Conservation (phyloP, 345 rosid genomes). For the Psidium guajava region DNA sequence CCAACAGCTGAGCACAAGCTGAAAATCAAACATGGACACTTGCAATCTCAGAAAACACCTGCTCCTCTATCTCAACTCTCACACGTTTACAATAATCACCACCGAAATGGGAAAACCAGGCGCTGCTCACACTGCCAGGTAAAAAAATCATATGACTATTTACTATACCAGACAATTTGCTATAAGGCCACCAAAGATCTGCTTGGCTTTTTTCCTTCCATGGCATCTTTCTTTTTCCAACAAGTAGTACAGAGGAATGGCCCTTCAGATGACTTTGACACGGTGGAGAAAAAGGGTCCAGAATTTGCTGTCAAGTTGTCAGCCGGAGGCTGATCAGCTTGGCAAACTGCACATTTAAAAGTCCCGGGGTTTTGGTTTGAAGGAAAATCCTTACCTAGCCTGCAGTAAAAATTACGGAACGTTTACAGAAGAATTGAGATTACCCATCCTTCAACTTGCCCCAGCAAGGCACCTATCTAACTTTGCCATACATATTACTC, state of each 20-base stretch:
- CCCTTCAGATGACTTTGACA: slow-evolving; percentile 86
- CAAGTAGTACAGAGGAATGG: slow-evolving; percentile 83
- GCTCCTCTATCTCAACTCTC: slow-evolving; percentile 16
- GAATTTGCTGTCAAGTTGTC: slow-evolving; percentile 52
- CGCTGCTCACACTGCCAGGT: slow-evolving; percentile 38
- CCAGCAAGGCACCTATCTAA: neutral
- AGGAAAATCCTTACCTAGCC: slow-evolving; percentile 75
- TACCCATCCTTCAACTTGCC: neutral
- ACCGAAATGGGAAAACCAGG: slow-evolving; percentile 23
- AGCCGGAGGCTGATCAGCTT: slow-evolving; percentile 61
- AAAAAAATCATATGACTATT: slow-evolving; percentile 23
- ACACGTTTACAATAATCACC: slow-evolving; percentile 27
- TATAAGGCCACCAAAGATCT: slow-evolving; percentile 36
- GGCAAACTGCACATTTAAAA: slow-evolving; percentile 94
- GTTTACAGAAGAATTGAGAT: neutral
- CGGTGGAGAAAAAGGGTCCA: slow-evolving; percentile 55
- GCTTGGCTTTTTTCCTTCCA: slow-evolving; percentile 93
- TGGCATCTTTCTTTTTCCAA: slow-evolving; percentile 91
- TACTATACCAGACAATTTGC: slow-evolving; percentile 26
- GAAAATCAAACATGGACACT: slow-evolving; percentile 17
- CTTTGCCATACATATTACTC: neutral
- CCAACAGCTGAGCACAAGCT: slow-evolving; percentile 27
- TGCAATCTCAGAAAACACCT: slow-evolving; percentile 19
- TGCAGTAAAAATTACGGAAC: slow-evolving; percentile 17
- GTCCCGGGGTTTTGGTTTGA: slow-evolving; percentile 40